These are phyloP conservation scores for Knoxdaviesia capensis DNA, from an alignment of 2,329 filamentous ascomycete species.

Conservation along the genomic window DNA sequence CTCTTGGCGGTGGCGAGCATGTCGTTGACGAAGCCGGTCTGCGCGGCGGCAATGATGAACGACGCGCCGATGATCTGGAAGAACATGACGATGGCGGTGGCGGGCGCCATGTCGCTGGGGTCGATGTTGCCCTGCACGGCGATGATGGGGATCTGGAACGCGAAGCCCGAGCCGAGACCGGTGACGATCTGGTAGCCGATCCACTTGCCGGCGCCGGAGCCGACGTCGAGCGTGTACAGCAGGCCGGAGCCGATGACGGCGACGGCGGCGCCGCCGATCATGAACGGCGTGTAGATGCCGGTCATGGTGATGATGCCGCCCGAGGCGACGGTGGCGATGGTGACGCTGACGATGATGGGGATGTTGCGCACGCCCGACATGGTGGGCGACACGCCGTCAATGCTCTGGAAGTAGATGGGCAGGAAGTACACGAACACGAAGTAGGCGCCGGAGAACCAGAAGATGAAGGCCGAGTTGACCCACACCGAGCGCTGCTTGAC, in stretches of 20 bases:
- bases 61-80: constrained; percentile 29
- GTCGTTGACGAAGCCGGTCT: constrained; percentile 25
- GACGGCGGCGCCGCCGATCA: constrained; percentile 23
- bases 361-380: constrained; percentile 22
- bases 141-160: constrained; percentile 29
- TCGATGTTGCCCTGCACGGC: constrained; percentile 21
- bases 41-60: constrained; percentile 25
- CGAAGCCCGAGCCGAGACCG: constrained; percentile 24
- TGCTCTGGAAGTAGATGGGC: constrained; percentile 24
- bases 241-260: constrained; percentile 22
- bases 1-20: constrained; percentile 15
- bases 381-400: constrained; percentile 19
- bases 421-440: constrained; percentile 25
- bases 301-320: constrained; percentile 18
- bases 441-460: constrained; percentile 21
- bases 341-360: constrained; percentile 22
- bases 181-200: constrained; percentile 31
- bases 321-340: constrained; percentile 18
- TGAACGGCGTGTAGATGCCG: constrained; percentile 21
- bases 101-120: constrained; percentile 21
- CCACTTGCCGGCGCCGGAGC: constrained; percentile 21
- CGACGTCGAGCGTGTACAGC: constrained; percentile 18
- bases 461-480: constrained; percentile 17
- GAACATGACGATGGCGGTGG: constrained; percentile 27
- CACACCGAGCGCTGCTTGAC: constrained; percentile 17